These are phyloP conservation scores for Lentinus tigrinus DNA, from an alignment of 768 basidiomycete genomes.

Conservation along the genomic window DNA sequence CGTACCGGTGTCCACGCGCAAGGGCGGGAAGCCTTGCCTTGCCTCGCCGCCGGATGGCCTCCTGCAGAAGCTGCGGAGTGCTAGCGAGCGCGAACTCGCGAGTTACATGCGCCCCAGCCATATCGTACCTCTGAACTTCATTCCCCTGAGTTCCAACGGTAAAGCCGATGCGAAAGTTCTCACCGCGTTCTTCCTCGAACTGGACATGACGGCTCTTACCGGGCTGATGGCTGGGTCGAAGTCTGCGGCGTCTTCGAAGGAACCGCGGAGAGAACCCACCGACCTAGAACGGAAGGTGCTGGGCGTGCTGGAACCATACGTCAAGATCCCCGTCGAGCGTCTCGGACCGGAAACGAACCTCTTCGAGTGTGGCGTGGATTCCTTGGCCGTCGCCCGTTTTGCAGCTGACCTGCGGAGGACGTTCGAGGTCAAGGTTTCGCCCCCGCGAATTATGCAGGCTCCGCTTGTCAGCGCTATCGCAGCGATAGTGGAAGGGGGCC, in stretches of 20 bases:
- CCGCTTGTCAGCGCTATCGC: slow-evolving; percentile 25
- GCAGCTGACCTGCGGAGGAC: slow-evolving; percentile 23
- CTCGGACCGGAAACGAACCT: slow-evolving; percentile 24
- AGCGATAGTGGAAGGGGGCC: slow-evolving; percentile 1
- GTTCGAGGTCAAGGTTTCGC: slow-evolving; percentile 22
- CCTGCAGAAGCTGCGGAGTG: slow-evolving; percentile 25
- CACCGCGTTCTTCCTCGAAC: slow-evolving; percentile 24
- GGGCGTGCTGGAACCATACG: slow-evolving; percentile 31
- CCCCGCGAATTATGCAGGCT: slow-evolving; percentile 31
- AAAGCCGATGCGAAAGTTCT: slow-evolving; percentile 33
- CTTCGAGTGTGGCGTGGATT: slow-evolving; percentile 36
- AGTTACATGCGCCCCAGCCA: slow-evolving; percentile 53
- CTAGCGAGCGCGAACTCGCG: slow-evolving; percentile 42
- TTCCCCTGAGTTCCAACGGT: slow-evolving; percentile 43
- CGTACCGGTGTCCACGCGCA: slow-evolving; percentile 37
- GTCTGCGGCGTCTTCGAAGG: neutral
- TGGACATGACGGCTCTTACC: slow-evolving; percentile 24
- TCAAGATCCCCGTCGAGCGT: slow-evolving; percentile 16
- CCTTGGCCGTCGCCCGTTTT: slow-evolving; percentile 27
- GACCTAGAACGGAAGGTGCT: slow-evolving; percentile 38
- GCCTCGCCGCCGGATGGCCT: slow-evolving; percentile 32
- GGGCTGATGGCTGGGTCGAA: slow-evolving; percentile 2
- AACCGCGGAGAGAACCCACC: slow-evolving; percentile 1
- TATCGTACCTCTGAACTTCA: slow-evolving; percentile 46
- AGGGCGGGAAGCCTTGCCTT: slow-evolving; percentile 29